Conservation (phyloP, 1,139 yeast species). For the Pichia norvegensis region DNA sequence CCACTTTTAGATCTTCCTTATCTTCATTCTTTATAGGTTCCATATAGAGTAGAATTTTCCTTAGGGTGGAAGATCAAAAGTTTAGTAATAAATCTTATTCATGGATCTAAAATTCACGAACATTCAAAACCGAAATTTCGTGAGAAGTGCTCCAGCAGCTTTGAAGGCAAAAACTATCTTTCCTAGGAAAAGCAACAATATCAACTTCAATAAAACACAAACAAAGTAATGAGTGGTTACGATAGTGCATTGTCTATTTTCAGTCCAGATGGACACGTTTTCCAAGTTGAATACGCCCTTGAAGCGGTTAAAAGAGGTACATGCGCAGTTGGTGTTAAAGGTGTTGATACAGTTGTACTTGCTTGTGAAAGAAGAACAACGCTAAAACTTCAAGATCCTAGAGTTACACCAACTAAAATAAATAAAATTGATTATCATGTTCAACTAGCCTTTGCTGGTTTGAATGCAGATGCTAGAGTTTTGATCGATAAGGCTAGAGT, state of each 20-base stretch:
- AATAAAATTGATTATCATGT: constrained; percentile 88
- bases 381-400: constrained; percentile 87
- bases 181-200: background rate
- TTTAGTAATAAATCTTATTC: too few relatives aligned
- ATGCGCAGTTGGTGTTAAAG: constrained; percentile 95
- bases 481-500: constrained; percentile 92
- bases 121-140: background rate
- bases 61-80: too few relatives aligned
- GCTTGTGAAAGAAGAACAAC: constrained; percentile 98
- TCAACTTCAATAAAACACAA: background rate
- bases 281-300: constrained; percentile 95
- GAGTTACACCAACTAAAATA: constrained; percentile 92
- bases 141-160: background rate
- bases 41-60: background rate
- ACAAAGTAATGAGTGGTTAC: constrained; percentile 84
- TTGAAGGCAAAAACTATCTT: constrained; percentile 4
- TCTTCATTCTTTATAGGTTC: background rate
- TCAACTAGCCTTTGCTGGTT: constrained; percentile 91
- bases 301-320: constrained; percentile 99
- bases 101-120: too few relatives aligned
- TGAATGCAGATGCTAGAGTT: constrained; percentile 95
- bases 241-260: constrained; percentile 97
- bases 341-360: constrained; percentile 76
- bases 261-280: constrained; percentile 98
- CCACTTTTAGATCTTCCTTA: background rate